phyloP scores from a whole-genome alignment of 805 yeast species.

The Dipodascopsis uninucleata region DNA sequence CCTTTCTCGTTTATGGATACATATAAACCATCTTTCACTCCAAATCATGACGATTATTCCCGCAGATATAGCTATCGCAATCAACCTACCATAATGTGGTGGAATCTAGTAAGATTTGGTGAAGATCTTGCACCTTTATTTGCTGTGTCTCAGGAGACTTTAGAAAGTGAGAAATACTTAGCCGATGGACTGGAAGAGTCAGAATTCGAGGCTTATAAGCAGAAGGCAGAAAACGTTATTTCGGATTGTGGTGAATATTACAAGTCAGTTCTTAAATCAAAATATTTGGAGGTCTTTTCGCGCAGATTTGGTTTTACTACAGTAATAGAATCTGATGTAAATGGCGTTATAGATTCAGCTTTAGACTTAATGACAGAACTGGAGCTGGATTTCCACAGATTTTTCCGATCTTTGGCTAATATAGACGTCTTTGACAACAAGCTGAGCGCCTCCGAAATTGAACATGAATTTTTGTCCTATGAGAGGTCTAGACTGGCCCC shows the following conservation, averaged over 20 bases:
- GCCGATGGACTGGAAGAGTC: conserved; percentile 47
- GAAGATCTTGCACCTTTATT: conserved; percentile 78
- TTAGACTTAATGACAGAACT: conserved; percentile 58
- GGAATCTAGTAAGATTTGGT: conserved; percentile 83
- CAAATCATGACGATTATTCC: conserved; percentile 80
- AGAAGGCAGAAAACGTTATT: conserved; percentile 63
- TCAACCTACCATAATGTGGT: conserved; percentile 85
- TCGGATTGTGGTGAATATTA: conserved; percentile 61
- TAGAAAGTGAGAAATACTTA: conserved; percentile 22
- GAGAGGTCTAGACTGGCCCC: conserved; percentile 37
- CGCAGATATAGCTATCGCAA: conserved; percentile 75
- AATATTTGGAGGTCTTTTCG: conserved; percentile 56
- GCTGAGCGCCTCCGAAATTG: conserved; percentile 8
- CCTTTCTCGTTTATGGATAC: conserved; percentile 64
- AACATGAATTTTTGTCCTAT: conserved; percentile 35
- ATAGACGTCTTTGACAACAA: conserved; percentile 40
- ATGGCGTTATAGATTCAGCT: conserved; percentile 38
- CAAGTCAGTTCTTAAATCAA: conserved; percentile 56
- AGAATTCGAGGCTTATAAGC: conserved; percentile 48
- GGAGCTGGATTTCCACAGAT: conserved; percentile 73
- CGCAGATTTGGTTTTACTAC: conserved; percentile 63
- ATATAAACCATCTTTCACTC: conserved; percentile 76
- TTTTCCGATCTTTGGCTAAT: conserved; percentile 63
- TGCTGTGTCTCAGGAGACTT: conserved; percentile 50
- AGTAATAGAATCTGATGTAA: conserved; percentile 41